These are phyloP conservation scores for Apiotrichum veenhuisii DNA, from an alignment of 1,284 basidiomycete genomes.

Conservation along the genomic window DNA sequence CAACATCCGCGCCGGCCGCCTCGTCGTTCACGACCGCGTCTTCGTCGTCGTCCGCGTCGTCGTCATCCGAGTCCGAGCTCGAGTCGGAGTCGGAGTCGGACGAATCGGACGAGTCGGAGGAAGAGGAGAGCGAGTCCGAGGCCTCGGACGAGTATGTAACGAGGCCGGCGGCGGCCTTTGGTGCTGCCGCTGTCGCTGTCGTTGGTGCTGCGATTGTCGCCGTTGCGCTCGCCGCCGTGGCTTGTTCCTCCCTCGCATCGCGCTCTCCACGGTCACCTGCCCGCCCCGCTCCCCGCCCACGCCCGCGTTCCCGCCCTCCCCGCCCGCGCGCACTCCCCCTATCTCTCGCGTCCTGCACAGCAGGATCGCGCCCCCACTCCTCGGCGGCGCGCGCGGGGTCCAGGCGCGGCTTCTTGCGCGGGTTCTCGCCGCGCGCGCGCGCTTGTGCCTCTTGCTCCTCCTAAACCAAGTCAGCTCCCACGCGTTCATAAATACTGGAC, in stretches of 20 bases:
- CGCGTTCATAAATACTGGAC: constrained; percentile 6
- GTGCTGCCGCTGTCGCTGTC: not conserved
- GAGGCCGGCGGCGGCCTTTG: not conserved
- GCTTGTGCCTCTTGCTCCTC: constrained; percentile 70
- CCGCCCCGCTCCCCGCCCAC: constrained; percentile 1
- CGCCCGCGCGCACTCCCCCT: not conserved
- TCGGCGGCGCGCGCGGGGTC: constrained; percentile 40
- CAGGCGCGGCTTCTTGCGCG: constrained; percentile 22
- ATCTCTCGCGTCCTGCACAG: not conserved
- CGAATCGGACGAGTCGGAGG: constrained; percentile 7
- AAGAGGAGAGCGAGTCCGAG: constrained; percentile 10
- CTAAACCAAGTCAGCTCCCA: constrained; percentile 25
- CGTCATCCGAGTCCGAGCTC: constrained; percentile 14
- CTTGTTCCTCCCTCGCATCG: too few species aligned
- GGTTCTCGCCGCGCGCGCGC: constrained; percentile 68
- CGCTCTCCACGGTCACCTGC: not conserved
- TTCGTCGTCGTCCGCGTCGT: constrained; percentile 22
- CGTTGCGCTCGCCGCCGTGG: too few species aligned
- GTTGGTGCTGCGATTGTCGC: not conserved
- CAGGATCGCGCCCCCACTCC: constrained; percentile 37
- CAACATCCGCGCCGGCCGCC: constrained; percentile 25
- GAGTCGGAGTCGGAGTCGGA: constrained; percentile 11
- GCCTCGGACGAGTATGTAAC: constrained; percentile 1
- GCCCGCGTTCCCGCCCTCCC: constrained; percentile 8
- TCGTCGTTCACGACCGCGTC: not conserved